Base-by-base conservation (phyloP, 1,139 yeast species). In the Nakaseomyces glabratus region DNA sequence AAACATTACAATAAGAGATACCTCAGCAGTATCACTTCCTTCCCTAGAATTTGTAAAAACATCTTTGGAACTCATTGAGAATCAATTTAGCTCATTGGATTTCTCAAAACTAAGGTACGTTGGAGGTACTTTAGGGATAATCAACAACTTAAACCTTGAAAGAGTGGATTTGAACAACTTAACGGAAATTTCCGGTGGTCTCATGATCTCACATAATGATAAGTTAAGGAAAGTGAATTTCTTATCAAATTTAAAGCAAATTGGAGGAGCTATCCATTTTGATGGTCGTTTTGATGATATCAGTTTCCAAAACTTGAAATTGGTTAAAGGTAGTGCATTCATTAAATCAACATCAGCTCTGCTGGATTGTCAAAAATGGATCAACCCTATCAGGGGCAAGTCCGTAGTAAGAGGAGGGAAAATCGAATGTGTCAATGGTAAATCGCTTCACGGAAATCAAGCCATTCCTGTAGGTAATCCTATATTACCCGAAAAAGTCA, bases 221-320 rank as follows among this genome's bases (percentile, higher is more conserved):
- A 52, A 55, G 13, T 49, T 80, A 35, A 62, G 60, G n/a, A 65
- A 63, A 31, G 57, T 80, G 35, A 66, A 73, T 51, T 78, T 75
- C 46, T 69, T 80, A 42, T 72, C 80, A 5, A 63, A 63, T 30
- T 63, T 81, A 38, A 63, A 57, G 35, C 63, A 72, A 20, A 73
- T 81, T 49, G 90, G 88, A 12, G 93, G 93, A 20, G 93, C 86
- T 1, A 69, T 81, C 41, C 79, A 78, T 47, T 62, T 81, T 34
- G 65, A 64, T 34, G 93, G 93, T n/a, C 62, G 66, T 35, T 70
- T 81, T 44, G 66, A 66, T 36, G 73, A 69, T 29, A 66, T 76
- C 6, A 51, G 57, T 3, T 66, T 80, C 45, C 62, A 63, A 12
- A 68, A 65, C 36, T 62, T 81, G 46, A 74, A 66, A 44, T 61